These are phyloP conservation scores for Entomortierella lignicola DNA, from an alignment of 192 early-diverging fungal species.

Conservation along the genomic window DNA sequence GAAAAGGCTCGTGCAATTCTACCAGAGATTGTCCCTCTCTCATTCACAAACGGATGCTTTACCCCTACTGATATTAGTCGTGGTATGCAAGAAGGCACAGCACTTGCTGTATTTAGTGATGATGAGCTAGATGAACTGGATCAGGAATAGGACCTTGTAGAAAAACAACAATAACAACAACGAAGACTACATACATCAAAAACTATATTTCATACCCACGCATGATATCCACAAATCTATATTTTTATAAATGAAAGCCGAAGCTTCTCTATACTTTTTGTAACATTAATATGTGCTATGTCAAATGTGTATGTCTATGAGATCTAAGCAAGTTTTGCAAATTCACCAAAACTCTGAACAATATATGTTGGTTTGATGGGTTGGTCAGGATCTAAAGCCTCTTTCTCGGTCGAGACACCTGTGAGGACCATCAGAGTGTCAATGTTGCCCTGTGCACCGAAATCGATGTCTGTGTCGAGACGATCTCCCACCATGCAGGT, in stretches of 20 bases:
- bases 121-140: conserved; percentile 14
- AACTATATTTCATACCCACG: background rate
- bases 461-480: conserved; percentile 95
- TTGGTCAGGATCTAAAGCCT: conserved; percentile 43
- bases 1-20: conserved; percentile 76
- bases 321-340: conserved; percentile 34
- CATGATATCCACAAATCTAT: no score
- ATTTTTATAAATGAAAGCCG: no score
- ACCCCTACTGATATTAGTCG: conserved; percentile 42
- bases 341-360: conserved; percentile 58
- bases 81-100: conserved; percentile 34
- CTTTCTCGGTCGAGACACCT: conserved; percentile 65
- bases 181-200: background rate
- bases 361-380: conserved; percentile 61
- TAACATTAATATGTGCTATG: no score
- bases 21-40: conserved; percentile 73
- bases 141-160: background rate
- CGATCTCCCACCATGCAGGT: conserved; percentile 99
- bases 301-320: background rate
- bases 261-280: no score
- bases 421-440: conserved; percentile 93
- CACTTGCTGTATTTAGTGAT: conserved; percentile 11
- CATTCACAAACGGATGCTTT: conserved; percentile 76
- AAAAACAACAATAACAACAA: background rate
- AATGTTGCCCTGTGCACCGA: conserved; percentile 88